phyloP scores from a whole-genome alignment of 768 basidiomycete genomes.

The Leccinum boreale region DNA sequence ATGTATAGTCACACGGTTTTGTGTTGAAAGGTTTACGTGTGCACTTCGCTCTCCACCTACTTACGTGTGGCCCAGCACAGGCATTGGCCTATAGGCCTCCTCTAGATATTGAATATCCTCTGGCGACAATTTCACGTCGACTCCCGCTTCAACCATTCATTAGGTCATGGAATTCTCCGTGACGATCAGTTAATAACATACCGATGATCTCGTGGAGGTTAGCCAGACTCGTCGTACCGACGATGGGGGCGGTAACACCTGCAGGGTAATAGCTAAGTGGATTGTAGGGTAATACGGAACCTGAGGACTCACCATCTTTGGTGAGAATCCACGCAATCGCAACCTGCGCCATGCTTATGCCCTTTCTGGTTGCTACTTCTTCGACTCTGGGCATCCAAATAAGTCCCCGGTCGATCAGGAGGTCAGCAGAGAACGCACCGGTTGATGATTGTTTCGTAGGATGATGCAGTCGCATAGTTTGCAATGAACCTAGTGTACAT shows the following conservation, averaged over 20 bases:
- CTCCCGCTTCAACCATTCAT: constrained; percentile 22
- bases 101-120: constrained; percentile 49
- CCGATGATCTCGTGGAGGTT: constrained; percentile 41
- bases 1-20: no score
- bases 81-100: constrained; percentile 41
- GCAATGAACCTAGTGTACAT: constrained; percentile 21
- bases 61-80: constrained; percentile 38
- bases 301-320: constrained; percentile 26
- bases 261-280: background rate
- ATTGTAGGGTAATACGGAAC: background rate
- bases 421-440: constrained; percentile 12
- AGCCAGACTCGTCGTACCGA: constrained; percentile 41
- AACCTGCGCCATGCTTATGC: constrained; percentile 41
- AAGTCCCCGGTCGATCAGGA: background rate
- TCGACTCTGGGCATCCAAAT: constrained; percentile 30
- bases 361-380: constrained; percentile 36
- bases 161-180: background rate
- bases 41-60: background rate
- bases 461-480: constrained; percentile 21
- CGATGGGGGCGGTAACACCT: constrained; percentile 42
- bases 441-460: constrained; percentile 27
- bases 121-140: constrained; percentile 41
- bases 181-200: constrained; percentile 9
- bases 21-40: background rate
- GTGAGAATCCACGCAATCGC: constrained; percentile 38